A percentile compares a stretch with the other conserved stretches of the same genome.
phyloP scores from a whole-genome alignment of 2,329 filamentous ascomycete genomes.

The Aspergillus cejpii region DNA sequence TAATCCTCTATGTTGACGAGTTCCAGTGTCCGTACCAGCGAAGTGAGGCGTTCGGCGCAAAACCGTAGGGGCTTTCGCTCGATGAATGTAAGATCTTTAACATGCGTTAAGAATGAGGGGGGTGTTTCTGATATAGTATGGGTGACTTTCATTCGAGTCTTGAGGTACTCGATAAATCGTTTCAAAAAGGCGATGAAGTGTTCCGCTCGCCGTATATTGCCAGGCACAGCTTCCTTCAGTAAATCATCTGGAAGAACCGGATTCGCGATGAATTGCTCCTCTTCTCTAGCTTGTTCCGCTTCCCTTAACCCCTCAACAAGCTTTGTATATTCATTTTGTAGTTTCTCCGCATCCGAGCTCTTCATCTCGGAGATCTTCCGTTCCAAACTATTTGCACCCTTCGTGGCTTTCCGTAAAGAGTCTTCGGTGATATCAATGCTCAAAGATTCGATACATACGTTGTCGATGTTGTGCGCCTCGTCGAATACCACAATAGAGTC shows the following conservation, averaged over 20 bases:
- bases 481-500: slow-evolving; percentile 99
- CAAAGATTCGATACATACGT: slow-evolving; percentile 94
- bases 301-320: slow-evolving; percentile 85
- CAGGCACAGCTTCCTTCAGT: slow-evolving; percentile 89
- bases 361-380: slow-evolving; percentile 91
- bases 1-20: slow-evolving; percentile 98
- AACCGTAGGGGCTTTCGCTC: slow-evolving; percentile 90
- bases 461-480: slow-evolving; percentile 98
- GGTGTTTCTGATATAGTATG: slow-evolving; percentile 97
- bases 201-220: slow-evolving; percentile 90
- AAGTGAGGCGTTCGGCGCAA: slow-evolving; percentile 90
- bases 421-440: slow-evolving; percentile 97
- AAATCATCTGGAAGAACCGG: slow-evolving; percentile 89
- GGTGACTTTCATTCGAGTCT: slow-evolving; percentile 95
- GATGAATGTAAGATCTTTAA: slow-evolving; percentile 95
- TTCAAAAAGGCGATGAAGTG: slow-evolving; percentile 94
- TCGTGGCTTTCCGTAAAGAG: slow-evolving; percentile 79
- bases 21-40: slow-evolving; percentile 87
- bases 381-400: slow-evolving; percentile 86
- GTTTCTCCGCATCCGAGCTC: slow-evolving; percentile 84
- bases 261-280: slow-evolving; percentile 96
- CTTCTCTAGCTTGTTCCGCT: slow-evolving; percentile 79
- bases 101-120: slow-evolving; percentile 81
- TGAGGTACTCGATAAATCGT: slow-evolving; percentile 94
- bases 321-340: slow-evolving; percentile 93